Conservation (phyloP, 306 rosid species). For the Luffa aegyptiaca region DNA sequence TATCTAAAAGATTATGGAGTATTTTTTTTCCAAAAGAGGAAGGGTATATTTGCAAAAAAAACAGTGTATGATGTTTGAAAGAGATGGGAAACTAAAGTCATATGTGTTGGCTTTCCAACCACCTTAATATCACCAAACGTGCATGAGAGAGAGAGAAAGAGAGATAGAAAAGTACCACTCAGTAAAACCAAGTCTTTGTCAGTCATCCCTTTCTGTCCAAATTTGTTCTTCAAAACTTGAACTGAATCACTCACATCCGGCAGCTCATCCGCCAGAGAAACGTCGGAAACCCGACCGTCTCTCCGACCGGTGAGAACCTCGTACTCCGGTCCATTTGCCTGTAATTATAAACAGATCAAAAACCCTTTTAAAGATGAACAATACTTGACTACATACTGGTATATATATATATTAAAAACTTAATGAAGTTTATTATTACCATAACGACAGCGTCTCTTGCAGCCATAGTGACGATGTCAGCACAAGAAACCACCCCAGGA, state of each 20-base stretch:
- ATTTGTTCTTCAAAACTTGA: conserved; percentile 50
- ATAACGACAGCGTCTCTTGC: conserved; percentile 72
- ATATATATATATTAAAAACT: too few relatives aligned
- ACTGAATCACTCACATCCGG: conserved; percentile 75
- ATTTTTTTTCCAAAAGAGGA: too few relatives aligned
- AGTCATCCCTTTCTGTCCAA: conserved; percentile 44
- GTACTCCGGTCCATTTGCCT: conserved; percentile 68
- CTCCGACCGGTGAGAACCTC: conserved; percentile 62
- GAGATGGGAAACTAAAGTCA: neutral
- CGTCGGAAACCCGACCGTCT: conserved; percentile 62
- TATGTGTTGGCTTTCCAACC: conserved; percentile 29
- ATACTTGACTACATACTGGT: too few relatives aligned
- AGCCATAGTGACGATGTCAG: conserved; percentile 77
- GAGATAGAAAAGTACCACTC: conserved; percentile 32
- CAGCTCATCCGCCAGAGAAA: conserved; percentile 43
- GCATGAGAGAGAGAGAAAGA: conserved; percentile 42
- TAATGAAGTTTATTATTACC: conserved; percentile 18
- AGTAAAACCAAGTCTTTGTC: conserved; percentile 78
- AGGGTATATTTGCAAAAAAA: too few relatives aligned
- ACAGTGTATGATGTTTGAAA: neutral
- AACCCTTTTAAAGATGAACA: too few relatives aligned
- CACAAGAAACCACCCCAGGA: conserved; percentile 72
- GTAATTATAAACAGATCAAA: neutral
- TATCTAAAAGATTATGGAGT: too few relatives aligned
- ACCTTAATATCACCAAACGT: conserved; percentile 33